Evolutionary conservation across 495 filamentous ascomycete species (phyloP).

Genomic region (Podospora fimiseda): DNA sequence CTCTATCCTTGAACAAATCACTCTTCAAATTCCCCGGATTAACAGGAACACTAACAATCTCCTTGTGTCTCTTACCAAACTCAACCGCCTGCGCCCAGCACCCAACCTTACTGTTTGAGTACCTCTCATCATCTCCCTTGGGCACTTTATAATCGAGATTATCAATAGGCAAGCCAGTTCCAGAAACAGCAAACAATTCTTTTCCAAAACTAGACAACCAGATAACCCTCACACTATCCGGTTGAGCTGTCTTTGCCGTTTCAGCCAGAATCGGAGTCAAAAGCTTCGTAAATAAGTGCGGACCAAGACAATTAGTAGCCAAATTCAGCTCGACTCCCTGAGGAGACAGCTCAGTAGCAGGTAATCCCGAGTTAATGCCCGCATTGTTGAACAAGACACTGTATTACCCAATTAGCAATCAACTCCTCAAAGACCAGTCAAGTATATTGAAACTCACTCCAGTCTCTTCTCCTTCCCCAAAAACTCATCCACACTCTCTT

Average conservation of each 20-base stretch:
- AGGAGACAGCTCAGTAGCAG: conserved; percentile 14
- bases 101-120: background rate
- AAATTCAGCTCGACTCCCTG: conserved; percentile 40
- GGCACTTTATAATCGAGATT: background rate
- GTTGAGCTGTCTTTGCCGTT: conserved; percentile 26
- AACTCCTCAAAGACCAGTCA: background rate
- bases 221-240: conserved; percentile 36
- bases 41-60: no score
- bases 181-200: background rate
- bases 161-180: background rate
- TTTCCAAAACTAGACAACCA: background rate
- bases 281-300: conserved; percentile 38
- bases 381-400: conserved; percentile 37
- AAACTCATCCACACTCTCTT: conserved; percentile 25
- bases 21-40: background rate
- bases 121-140: background rate
- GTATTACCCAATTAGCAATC: background rate
- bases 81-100: no score
- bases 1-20: background rate
- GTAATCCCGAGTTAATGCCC: conserved; percentile 22
- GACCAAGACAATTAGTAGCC: conserved; percentile 36
- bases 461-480: conserved; percentile 26
- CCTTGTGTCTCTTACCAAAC: no score
- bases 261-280: conserved; percentile 30
- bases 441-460: conserved; percentile 4